Evolutionary conservation across 1,139 yeast species (phyloP).

Genomic region (Blastobotrys raffinosifermentans): DNA sequence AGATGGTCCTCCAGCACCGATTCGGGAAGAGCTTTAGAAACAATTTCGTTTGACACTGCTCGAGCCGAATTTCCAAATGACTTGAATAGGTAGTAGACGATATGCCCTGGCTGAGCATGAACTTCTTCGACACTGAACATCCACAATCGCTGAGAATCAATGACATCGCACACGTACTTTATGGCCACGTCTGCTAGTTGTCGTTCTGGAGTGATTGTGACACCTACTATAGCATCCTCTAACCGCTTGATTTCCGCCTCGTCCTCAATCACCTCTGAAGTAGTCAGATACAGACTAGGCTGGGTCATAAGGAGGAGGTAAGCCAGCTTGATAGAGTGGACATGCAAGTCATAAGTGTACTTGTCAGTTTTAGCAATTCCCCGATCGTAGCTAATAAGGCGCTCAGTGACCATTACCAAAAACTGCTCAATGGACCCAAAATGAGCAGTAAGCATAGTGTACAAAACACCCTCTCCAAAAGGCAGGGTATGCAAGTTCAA

Average conservation of each 20-base stretch:
- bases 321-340: constrained; percentile 11
- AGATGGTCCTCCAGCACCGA: constrained; percentile 14
- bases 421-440: constrained; percentile 13
- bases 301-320: constrained; percentile 15
- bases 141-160: constrained; percentile 1
- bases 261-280: neutral
- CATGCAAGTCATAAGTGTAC: constrained; percentile 12
- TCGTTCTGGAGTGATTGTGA: neutral
- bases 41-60: constrained; percentile 8
- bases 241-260: too few species aligned
- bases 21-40: constrained; percentile 8
- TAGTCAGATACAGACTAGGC: constrained; percentile 8
- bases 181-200: neutral
- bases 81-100: constrained; percentile 9
- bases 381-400: constrained; percentile 15
- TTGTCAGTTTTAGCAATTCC: constrained; percentile 8
- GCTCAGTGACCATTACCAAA: constrained; percentile 11
- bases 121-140: neutral
- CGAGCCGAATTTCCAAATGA: constrained; percentile 10
- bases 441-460: constrained; percentile 11
- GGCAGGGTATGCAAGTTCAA: constrained; percentile 16
- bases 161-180: neutral
- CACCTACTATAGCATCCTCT: too few species aligned
- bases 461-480: constrained; percentile 13
- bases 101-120: constrained; percentile 7